These are phyloP conservation scores for Trichosporon ovoides DNA, from an alignment of 1,284 basidiomycete genomes.

Conservation along the genomic window DNA sequence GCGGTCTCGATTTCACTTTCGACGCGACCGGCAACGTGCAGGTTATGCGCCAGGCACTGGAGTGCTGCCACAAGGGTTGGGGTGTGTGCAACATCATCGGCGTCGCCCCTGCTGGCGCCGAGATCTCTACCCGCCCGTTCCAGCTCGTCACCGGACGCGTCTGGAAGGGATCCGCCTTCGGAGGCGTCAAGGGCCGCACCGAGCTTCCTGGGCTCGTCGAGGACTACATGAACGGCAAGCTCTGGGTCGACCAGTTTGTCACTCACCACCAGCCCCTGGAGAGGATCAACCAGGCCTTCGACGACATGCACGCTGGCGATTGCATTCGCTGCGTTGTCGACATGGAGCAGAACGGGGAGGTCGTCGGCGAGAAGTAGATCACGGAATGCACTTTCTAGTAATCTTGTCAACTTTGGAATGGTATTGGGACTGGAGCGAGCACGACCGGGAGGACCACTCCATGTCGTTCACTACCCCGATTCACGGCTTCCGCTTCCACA, in stretches of 20 bases:
- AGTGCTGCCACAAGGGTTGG: conserved; percentile 99
- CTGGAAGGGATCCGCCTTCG: conserved; percentile 95
- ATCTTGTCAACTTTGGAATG: too few relatives aligned
- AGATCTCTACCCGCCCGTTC: conserved; percentile 96
- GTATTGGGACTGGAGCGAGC: too few relatives aligned
- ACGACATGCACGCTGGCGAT: conserved; percentile 88
- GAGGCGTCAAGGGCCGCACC: conserved; percentile 95
- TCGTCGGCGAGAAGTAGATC: conserved; percentile 4
- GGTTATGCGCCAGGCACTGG: conserved; percentile 92
- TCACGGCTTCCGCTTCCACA: too few relatives aligned
- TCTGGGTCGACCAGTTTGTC: conserved; percentile 77
- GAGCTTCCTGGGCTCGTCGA: conserved; percentile 86
- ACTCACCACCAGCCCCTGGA: conserved; percentile 70
- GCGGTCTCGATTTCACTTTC: conserved; percentile 95
- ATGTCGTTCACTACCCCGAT: background rate
- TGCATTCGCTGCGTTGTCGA: conserved; percentile 82
- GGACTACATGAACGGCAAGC: conserved; percentile 47
- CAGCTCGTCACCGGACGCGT: conserved; percentile 72
- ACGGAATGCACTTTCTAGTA: too few relatives aligned
- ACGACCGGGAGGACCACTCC: too few relatives aligned
- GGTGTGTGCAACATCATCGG: conserved; percentile 93
- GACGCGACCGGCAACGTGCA: conserved; percentile 93
- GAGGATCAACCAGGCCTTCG: conserved; percentile 83
- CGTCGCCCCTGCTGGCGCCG: conserved; percentile 91
- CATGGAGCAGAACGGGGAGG: conserved; percentile 39